Percentiles rank a stretch among this genome's conserved stretches.
phyloP scores from a whole-genome alignment of 1,284 basidiomycete genomes.

The Ustilago curta region DNA sequence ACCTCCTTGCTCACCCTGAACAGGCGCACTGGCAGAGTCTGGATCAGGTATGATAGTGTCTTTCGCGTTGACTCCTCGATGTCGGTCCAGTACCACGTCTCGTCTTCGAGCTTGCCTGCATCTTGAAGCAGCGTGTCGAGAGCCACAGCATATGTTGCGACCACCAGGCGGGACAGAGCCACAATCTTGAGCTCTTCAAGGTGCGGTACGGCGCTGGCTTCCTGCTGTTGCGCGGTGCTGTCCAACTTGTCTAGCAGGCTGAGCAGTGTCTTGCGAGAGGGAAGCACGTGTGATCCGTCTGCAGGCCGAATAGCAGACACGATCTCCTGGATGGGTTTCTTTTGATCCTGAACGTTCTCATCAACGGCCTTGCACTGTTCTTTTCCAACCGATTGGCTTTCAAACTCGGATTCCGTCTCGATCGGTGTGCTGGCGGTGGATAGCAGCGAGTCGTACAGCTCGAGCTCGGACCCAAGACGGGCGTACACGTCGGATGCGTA shows the following conservation, averaged over 20 bases:
- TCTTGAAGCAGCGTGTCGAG: slow-evolving; percentile 52
- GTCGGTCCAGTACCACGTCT: slow-evolving; percentile 61
- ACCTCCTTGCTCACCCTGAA: slow-evolving; percentile 32
- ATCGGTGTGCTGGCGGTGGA: slow-evolving; percentile 30
- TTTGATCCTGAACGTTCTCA: slow-evolving; percentile 20
- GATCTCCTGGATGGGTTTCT: slow-evolving; percentile 37
- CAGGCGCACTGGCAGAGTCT: slow-evolving; percentile 53
- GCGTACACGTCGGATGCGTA: slow-evolving; percentile 46
- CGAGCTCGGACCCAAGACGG: slow-evolving; percentile 41
- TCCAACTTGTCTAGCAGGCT: slow-evolving; percentile 42
- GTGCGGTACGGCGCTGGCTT: slow-evolving; percentile 6
- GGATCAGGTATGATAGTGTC: slow-evolving; percentile 47
- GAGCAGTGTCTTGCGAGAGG: slow-evolving; percentile 37
- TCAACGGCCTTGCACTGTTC: slow-evolving; percentile 10
- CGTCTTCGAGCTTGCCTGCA: slow-evolving; percentile 51
- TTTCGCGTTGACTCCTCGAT: slow-evolving; percentile 49
- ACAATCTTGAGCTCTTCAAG: slow-evolving; percentile 40
- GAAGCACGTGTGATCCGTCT: slow-evolving; percentile 23
- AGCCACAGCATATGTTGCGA: slow-evolving; percentile 50
- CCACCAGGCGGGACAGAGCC: slow-evolving; percentile 52
- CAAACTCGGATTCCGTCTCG: slow-evolving; percentile 11
- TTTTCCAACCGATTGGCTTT: slow-evolving; percentile 3
- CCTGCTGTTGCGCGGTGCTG: slow-evolving; percentile 13
- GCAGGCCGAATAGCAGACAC: slow-evolving; percentile 26
- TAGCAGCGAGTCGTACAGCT: slow-evolving; percentile 49